Conservation (phyloP, 2,329 filamentous ascomycete species). For the Calonectria crousiana region DNA sequence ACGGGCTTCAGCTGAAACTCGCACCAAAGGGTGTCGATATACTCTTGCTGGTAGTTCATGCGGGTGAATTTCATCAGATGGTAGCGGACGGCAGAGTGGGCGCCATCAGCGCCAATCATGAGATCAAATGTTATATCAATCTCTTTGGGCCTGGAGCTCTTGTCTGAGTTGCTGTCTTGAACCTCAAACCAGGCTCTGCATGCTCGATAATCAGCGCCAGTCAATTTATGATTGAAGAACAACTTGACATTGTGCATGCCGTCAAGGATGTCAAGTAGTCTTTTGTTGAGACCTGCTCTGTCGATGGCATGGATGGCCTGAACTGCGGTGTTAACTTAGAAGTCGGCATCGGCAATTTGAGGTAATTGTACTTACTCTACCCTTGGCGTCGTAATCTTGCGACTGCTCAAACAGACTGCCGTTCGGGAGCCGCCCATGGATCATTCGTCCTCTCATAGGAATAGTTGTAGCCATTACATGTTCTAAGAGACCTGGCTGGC, state of each 20-base stretch:
- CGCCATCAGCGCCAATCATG: constrained; percentile 94
- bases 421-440: constrained; percentile 77
- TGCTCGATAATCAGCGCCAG: constrained; percentile 84
- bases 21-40: constrained; percentile 97
- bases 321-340: constrained; percentile 23
- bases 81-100: constrained; percentile 90
- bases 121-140: constrained; percentile 91
- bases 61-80: constrained; percentile 96
- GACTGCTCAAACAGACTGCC: constrained; percentile 81
- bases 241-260: constrained; percentile 89
- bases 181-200: constrained; percentile 91
- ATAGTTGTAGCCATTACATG: constrained; percentile 83
- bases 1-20: constrained; percentile 85
- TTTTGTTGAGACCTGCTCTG: constrained; percentile 83
- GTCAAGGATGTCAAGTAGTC: constrained; percentile 86
- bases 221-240: constrained; percentile 94
- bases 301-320: constrained; percentile 90
- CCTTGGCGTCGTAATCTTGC: constrained; percentile 93
- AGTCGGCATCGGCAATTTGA: constrained; percentile 20
- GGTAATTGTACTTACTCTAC: constrained; percentile 70
- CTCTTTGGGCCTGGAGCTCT: constrained; percentile 69
- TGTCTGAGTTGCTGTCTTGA: constrained; percentile 49
- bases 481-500: constrained; percentile 75
- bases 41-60: constrained; percentile 93
- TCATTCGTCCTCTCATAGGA: constrained; percentile 97